Evolutionary conservation across 2,329 filamentous ascomycete genomes (phyloP).

Genomic region (Penicillium sp.): DNA sequence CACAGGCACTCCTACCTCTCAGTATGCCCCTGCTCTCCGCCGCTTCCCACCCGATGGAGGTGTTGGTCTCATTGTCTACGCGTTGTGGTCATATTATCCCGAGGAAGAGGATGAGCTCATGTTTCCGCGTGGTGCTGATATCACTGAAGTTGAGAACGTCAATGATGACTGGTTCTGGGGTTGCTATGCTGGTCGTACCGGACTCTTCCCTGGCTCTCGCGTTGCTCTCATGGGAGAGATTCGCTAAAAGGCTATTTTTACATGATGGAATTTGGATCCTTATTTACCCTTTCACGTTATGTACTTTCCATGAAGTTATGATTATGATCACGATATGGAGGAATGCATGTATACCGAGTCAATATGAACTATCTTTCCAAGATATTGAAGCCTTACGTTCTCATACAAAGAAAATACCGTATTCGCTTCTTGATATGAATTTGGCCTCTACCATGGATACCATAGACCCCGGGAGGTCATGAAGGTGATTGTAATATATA

Average conservation of each 20-base stretch:
- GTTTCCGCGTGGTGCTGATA: constrained; percentile 80
- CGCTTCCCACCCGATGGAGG: constrained; percentile 75
- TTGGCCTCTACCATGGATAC: not conserved
- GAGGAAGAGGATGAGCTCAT: constrained; percentile 68
- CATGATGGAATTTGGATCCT: not conserved
- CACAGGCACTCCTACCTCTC: constrained; percentile 19
- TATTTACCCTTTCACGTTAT: not conserved
- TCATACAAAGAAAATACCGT: not conserved
- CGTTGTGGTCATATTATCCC: constrained; percentile 78
- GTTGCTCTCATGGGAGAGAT: constrained; percentile 52
- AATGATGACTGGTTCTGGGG: constrained; percentile 92
- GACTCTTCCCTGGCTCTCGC: constrained; percentile 78
- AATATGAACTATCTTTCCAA: not conserved
- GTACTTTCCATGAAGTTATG: constrained; percentile 11
- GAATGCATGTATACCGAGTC: constrained; percentile 9
- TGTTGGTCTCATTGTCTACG: constrained; percentile 61
- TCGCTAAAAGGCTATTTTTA: not conserved
- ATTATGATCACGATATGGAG: constrained; percentile 11
- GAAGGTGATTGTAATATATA: not conserved
- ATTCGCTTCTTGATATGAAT: not conserved
- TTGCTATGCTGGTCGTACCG: constrained; percentile 75
- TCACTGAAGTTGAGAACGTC: constrained; percentile 79
- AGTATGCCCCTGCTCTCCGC: constrained; percentile 12
- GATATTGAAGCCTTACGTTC: not conserved
- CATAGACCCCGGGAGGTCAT: not conserved